A percentile compares a stretch with the other conserved stretches of the same genome.
These are phyloP conservation scores for Ustilaginoidea virens DNA, from an alignment of 2,329 filamentous ascomycete species.

Conservation along the genomic window DNA sequence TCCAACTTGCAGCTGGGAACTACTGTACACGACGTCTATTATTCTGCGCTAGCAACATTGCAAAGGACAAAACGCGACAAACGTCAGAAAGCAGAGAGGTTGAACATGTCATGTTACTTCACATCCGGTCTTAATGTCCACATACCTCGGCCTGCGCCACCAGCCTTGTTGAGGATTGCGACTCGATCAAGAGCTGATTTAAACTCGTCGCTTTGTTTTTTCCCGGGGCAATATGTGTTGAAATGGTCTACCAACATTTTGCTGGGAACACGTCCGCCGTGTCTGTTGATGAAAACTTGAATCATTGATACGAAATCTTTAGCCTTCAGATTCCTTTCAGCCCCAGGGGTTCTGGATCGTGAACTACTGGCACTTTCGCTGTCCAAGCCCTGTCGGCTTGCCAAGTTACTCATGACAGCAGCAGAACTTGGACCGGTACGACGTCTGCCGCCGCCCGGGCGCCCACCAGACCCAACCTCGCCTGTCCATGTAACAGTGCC, in stretches of 20 bases:
- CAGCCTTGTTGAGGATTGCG: conserved; percentile 50
- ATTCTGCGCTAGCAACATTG: too few species aligned
- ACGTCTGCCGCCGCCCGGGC: conserved; percentile 41
- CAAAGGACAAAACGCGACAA: neutral
- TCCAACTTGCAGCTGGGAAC: too few species aligned
- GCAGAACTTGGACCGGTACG: conserved; percentile 38
- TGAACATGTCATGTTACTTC: conserved; percentile 7
- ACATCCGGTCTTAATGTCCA: conserved; percentile 31
- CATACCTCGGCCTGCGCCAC: conserved; percentile 34
- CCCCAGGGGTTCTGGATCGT: conserved; percentile 27
- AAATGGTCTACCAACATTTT: conserved; percentile 87
- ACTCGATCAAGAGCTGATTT: conserved; percentile 65
- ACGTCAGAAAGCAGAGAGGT: neutral
- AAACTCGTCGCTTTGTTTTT: conserved; percentile 62
- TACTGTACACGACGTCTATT: too few species aligned
- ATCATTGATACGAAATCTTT: conserved; percentile 60
- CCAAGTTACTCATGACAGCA: conserved; percentile 39
- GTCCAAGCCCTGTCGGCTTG: conserved; percentile 38
- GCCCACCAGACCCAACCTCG: conserved; percentile 60
- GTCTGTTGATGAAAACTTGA: conserved; percentile 59
- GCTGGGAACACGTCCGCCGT: conserved; percentile 65
- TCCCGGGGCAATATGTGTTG: conserved; percentile 52
- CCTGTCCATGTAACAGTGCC: conserved; percentile 94
- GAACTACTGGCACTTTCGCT: conserved; percentile 27
- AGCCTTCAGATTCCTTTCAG: conserved; percentile 26